A percentile compares a stretch with the other conserved stretches of the same genome.
phyloP scores from a whole-genome alignment of 2,329 filamentous ascomycete genomes.

The Pochonia chlamydosporia region DNA sequence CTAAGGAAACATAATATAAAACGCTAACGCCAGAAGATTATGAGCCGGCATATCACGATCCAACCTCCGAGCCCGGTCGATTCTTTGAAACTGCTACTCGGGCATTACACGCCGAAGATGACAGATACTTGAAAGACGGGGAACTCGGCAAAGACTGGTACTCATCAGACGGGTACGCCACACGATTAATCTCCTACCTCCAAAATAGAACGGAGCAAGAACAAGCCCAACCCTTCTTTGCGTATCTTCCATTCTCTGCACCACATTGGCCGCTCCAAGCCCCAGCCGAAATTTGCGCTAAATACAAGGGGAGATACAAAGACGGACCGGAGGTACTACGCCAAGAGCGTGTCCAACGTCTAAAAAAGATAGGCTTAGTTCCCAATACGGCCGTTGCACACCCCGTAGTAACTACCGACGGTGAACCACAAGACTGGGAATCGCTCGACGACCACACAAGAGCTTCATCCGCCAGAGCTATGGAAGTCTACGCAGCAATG shows the following conservation, averaged over 20 bases:
- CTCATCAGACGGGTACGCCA: constrained; percentile 45
- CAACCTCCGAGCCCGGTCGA: constrained; percentile 32
- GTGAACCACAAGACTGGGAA: constrained; percentile 41
- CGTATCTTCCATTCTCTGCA: constrained; percentile 55
- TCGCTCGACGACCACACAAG: constrained; percentile 39
- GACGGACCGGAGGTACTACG: constrained; percentile 54
- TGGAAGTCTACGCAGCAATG: constrained; percentile 61
- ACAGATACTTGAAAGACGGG: constrained; percentile 26
- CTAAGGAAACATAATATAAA: no score
- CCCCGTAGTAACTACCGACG: constrained; percentile 35
- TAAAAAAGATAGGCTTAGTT: constrained; percentile 53
- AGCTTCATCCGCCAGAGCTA: constrained; percentile 43
- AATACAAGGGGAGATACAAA: constrained; percentile 55
- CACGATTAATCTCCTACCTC: constrained; percentile 46
- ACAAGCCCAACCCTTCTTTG: constrained; percentile 46
- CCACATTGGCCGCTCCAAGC: constrained; percentile 60
- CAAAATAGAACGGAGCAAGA: constrained; percentile 38
- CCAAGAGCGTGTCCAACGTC: constrained; percentile 42
- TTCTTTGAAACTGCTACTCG: constrained; percentile 25
- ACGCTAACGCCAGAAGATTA: no score
- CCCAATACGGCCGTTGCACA: constrained; percentile 43
- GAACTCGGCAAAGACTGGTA: constrained; percentile 46
- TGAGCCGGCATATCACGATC: constrained; percentile 34
- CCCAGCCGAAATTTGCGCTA: constrained; percentile 46
- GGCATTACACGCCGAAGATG: constrained; percentile 30